phyloP scores from a whole-genome alignment of 805 yeast species.

The Kurtzmaniella fragi region DNA sequence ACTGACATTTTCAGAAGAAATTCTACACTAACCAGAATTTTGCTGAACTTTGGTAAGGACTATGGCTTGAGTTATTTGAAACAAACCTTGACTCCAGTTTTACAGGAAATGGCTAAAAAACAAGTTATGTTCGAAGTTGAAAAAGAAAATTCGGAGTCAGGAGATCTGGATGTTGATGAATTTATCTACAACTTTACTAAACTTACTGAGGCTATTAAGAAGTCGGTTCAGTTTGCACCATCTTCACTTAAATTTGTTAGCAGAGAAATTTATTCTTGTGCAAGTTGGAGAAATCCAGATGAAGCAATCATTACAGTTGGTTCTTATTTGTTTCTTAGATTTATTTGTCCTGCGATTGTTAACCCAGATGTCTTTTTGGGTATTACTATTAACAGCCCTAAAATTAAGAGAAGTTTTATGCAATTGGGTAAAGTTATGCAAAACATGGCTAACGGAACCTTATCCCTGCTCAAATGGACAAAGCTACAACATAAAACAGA shows the following conservation, averaged over 20 bases:
- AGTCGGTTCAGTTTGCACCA: slow-evolving; percentile 58
- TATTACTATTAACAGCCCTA: slow-evolving; percentile 20
- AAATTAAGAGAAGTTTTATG: slow-evolving; percentile 61
- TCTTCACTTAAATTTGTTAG: slow-evolving; percentile 68
- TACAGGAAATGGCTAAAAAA: slow-evolving; percentile 45
- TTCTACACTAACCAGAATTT: slow-evolving; percentile 73
- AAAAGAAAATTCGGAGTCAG: slow-evolving; percentile 22
- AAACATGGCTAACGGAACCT: slow-evolving; percentile 79
- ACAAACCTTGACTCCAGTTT: slow-evolving; percentile 48
- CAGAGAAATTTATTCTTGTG: slow-evolving; percentile 53
- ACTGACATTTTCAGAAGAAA: slow-evolving; percentile 77
- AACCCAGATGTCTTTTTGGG: slow-evolving; percentile 65
- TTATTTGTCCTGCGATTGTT: slow-evolving; percentile 87
- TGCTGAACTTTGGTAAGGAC: slow-evolving; percentile 66
- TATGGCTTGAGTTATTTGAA: slow-evolving; percentile 59
- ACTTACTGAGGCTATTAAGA: slow-evolving; percentile 55
- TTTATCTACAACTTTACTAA: slow-evolving; percentile 54
- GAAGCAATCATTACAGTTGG: slow-evolving; percentile 68
- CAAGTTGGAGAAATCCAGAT: slow-evolving; percentile 58
- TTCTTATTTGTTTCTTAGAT: slow-evolving; percentile 78
- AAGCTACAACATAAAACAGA: slow-evolving; percentile 37
- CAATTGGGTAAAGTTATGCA: slow-evolving; percentile 81
- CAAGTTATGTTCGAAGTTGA: slow-evolving; percentile 63
- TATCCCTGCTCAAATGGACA: slow-evolving; percentile 62
- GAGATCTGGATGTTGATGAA: slow-evolving; percentile 29